These are phyloP conservation scores for Penicillium antarcticum DNA, from an alignment of 495 filamentous ascomycete species.

Conservation along the genomic window DNA sequence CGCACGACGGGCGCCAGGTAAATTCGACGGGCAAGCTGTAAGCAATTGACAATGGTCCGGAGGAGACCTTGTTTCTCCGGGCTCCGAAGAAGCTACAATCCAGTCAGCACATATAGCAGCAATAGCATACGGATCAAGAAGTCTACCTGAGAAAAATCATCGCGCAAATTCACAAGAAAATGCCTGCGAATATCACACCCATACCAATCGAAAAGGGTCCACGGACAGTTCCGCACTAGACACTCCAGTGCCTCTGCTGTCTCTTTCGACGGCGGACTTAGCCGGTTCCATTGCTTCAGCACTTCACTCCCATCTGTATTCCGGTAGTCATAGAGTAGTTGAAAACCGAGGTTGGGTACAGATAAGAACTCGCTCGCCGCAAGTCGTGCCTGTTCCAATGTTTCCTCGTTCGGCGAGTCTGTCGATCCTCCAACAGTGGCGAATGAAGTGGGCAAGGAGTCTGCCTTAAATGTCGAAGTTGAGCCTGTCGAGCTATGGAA, in stretches of 20 bases:
- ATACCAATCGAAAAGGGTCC: constrained; percentile 49
- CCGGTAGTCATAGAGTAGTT: constrained; percentile 17
- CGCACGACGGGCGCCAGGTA: constrained; percentile 46
- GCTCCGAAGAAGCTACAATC: constrained; percentile 26
- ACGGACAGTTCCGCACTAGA: constrained; percentile 21
- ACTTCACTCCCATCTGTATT: constrained; percentile 27
- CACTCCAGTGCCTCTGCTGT: constrained; percentile 37
- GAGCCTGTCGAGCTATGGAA: constrained; percentile 15
- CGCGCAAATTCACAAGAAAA: constrained; percentile 43
- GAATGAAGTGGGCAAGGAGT: constrained; percentile 13
- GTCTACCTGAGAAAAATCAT: constrained; percentile 36
- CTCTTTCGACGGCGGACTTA: constrained; percentile 30
- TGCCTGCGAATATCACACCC: constrained; percentile 50
- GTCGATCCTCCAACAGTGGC: background rate
- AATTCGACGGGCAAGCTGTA: constrained; percentile 42
- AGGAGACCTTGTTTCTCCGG: constrained; percentile 28
- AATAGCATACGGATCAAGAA: background rate
- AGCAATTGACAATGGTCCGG: constrained; percentile 35
- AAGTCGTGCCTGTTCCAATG: constrained; percentile 69
- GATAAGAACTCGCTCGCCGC: constrained; percentile 59
- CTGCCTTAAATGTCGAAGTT: constrained; percentile 18
- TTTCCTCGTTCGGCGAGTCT: constrained; percentile 47
- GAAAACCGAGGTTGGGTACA: constrained; percentile 45
- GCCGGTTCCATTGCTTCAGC: constrained; percentile 29
- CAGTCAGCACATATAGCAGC: constrained; percentile 3